Evolutionary conservation across 768 basidiomycete genomes (phyloP).

Genomic region (Rubroboletus satanas): DNA sequence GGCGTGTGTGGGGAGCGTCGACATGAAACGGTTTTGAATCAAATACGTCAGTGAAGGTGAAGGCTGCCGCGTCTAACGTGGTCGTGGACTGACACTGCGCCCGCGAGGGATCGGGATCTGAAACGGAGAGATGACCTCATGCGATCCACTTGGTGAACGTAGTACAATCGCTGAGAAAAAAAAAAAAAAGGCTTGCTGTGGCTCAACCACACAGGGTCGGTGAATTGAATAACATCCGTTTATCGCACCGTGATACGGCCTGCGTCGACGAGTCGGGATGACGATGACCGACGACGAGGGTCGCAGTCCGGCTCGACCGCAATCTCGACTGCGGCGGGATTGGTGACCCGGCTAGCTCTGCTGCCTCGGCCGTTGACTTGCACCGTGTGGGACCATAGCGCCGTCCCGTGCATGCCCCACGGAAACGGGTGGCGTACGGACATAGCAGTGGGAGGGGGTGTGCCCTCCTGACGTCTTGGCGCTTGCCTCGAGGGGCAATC

Average conservation of each 20-base stretch:
- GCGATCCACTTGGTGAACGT: background rate
- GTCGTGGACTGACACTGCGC: slow-evolving; percentile 5
- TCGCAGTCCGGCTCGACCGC: slow-evolving; percentile 9
- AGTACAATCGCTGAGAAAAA: background rate
- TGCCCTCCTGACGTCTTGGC: slow-evolving; percentile 9
- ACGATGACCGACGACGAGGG: too few species aligned
- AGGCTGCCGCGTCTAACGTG: slow-evolving; percentile 9
- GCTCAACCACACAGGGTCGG: slow-evolving; percentile 13
- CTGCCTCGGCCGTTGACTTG: background rate
- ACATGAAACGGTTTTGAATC: slow-evolving; percentile 19
- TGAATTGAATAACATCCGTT: slow-evolving; percentile 12
- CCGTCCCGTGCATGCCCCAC: slow-evolving; percentile 10
- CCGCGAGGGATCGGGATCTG: slow-evolving; percentile 11
- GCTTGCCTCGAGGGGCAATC: slow-evolving; percentile 18
- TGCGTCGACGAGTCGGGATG: slow-evolving; percentile 9
- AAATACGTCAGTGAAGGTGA: slow-evolving; percentile 19
- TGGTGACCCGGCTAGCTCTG: background rate
- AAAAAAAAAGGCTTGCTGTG: background rate
- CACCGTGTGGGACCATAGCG: slow-evolving; percentile 5
- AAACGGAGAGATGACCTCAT: slow-evolving; percentile 11
- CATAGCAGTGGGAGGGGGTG: background rate
- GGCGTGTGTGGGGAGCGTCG: slow-evolving; percentile 21
- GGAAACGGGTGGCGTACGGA: slow-evolving; percentile 14
- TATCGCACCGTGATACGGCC: too few species aligned
- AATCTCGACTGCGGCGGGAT: background rate